Base-by-base conservation (phyloP, 2,329 filamentous ascomycete genomes). In the Phyllachora maydis region DNA sequence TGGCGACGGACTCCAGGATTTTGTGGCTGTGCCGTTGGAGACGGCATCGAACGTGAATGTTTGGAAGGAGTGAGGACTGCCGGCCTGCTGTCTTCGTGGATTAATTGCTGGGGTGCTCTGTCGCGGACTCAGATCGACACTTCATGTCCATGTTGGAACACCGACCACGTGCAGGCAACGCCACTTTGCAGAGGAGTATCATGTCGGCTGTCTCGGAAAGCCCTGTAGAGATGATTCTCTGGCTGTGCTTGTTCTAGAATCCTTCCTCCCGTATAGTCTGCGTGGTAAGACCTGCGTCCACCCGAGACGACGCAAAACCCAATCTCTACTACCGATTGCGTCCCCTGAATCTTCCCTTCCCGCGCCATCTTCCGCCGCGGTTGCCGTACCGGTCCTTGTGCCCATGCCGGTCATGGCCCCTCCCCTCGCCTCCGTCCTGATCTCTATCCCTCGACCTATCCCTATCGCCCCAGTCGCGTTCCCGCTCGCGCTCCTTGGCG, bases 21-120 rank as follows among this genome's bases (percentile, higher is more conserved):
- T 65, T 24, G 53, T 57, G 10, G 45, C 54, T 29, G 56, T 65
- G n/a, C 48, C 52, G 35, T 37, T 52, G 33, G 40, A 57, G 21
- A 34, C 49, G 8, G 39, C 56, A 18, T 36, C 38, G 19, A 34
- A 57, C 28, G 33, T 54, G 23, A 47, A 58, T 43, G 38, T 63
- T 32, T 51, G 59, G 62, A 47, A 54, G 35, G 35, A 57, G 46
- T 16, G 34, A 32, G 37, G 22, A 35, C 11, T 8, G 16, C n/a
- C 10, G 16, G 11, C 15, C 15, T 25, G n/a, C 13, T 14, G 23
- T 16, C 21, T n/a, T n/a, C n/a, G n/a, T n/a, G n/a, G n/a, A n/a
- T n/a, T n/a, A n/a, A n/a, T n/a, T n/a, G n/a, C n/a, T n/a, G n/a
- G n/a, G n/a, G n/a, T n/a, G n/a, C n/a, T n/a, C n/a, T n/a, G n/a